phyloP scores from a whole-genome alignment of 345 rosid genomes.

The Camelina laxa region DNA sequence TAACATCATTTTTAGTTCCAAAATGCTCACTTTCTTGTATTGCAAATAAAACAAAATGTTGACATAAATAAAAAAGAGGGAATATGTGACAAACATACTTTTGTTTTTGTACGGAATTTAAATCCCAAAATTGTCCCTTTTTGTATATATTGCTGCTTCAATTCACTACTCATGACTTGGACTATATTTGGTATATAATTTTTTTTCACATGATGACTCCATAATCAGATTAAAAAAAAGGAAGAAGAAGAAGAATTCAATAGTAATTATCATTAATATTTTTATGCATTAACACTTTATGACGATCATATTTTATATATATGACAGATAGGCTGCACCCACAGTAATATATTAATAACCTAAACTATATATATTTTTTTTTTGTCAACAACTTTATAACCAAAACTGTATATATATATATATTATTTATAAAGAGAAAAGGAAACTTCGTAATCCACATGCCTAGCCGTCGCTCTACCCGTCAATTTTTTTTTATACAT shows the following conservation, averaged over 20 bases:
- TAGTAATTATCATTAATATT: background rate
- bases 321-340: constrained; percentile 26
- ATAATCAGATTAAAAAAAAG: constrained; percentile 2
- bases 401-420: too few relatives aligned
- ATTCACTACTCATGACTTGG: constrained; percentile 30
- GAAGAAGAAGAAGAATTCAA: background rate
- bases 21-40: constrained; percentile 7
- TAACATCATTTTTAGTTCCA: constrained; percentile 2
- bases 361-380: background rate
- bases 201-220: constrained; percentile 4
- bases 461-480: constrained; percentile 43
- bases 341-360: background rate
- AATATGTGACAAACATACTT: constrained; percentile 12
- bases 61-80: constrained; percentile 1
- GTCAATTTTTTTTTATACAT: background rate
- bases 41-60: background rate
- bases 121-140: background rate
- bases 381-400: too few relatives aligned
- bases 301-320: constrained; percentile 6
- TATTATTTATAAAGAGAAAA: background rate
- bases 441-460: constrained; percentile 43
- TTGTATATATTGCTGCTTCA: constrained; percentile 11
- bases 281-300: background rate
- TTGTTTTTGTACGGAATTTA: constrained; percentile 12
- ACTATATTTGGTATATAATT: constrained; percentile 23